These are phyloP conservation scores for Tetratostichococcus sp. DNA, from an alignment of 139 green algal species.

Conservation along the genomic window DNA sequence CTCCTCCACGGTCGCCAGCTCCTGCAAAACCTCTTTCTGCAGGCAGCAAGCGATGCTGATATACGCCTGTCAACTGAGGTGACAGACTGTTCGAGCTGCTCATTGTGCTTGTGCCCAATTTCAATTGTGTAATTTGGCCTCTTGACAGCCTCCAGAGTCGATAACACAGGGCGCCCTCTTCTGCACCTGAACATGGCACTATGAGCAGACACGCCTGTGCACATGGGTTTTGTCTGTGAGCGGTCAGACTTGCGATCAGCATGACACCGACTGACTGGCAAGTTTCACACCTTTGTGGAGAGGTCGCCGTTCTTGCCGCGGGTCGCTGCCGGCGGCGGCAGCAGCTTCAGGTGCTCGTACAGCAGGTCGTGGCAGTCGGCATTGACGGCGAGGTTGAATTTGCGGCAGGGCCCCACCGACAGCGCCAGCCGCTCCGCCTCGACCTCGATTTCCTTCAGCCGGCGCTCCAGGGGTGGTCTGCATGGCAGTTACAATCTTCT, in stretches of 20 bases:
- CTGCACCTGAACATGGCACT: no score
- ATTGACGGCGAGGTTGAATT: constrained; percentile 29
- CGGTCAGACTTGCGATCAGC: no score
- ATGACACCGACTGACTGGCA: neutral
- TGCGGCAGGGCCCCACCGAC: neutral
- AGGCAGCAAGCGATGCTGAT: neutral
- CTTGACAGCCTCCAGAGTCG: no score
- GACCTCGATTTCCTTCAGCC: constrained; percentile 45
- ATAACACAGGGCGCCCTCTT: no score
- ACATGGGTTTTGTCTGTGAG: no score
- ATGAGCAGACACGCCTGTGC: no score
- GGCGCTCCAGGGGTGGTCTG: constrained; percentile 36
- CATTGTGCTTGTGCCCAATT: no score
- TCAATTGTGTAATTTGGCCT: no score
- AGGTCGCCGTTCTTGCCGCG: constrained; percentile 12
- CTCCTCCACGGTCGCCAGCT: constrained; percentile 39
- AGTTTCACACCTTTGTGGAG: constrained; percentile 25
- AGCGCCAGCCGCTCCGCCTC: constrained; percentile 24
- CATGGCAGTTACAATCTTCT: neutral
- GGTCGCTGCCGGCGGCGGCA: constrained; percentile 47
- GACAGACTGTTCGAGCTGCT: no score
- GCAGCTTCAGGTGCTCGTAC: constrained; percentile 56
- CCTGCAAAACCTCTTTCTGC: constrained; percentile 46
- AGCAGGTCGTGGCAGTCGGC: constrained; percentile 51
- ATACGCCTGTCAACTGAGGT: no score